Percentiles rank a stretch among this genome's conserved stretches.
Evolutionary conservation across 495 filamentous ascomycete species (phyloP).

Genomic region (Podospora australis): DNA sequence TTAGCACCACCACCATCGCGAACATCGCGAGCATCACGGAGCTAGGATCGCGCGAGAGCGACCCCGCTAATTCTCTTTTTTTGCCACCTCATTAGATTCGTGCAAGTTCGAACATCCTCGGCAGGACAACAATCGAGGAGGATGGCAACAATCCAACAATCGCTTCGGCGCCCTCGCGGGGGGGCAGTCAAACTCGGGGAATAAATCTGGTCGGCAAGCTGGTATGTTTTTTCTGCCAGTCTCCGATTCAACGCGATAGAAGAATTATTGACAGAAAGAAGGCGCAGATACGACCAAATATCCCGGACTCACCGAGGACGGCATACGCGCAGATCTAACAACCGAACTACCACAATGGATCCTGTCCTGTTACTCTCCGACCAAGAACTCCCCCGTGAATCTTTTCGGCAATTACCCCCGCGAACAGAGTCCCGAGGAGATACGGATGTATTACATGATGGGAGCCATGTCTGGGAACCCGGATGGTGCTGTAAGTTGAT

Average conservation of each 20-base stretch:
- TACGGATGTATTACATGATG: conserved; percentile 62
- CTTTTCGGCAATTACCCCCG: conserved; percentile 71
- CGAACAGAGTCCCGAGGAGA: conserved; percentile 80
- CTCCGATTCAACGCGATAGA: too few relatives aligned
- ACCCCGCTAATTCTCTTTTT: conserved; percentile 1
- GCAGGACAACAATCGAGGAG: conserved; percentile 8
- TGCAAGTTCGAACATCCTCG: conserved; percentile 42
- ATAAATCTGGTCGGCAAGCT: too few relatives aligned
- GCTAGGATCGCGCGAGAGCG: background rate
- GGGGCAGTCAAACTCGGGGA: background rate
- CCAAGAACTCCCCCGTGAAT: conserved; percentile 63
- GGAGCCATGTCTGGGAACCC: conserved; percentile 52
- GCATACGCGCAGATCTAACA: conserved; percentile 59
- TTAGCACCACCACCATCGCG: background rate
- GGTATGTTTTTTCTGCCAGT: too few relatives aligned
- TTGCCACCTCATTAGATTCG: conserved; percentile 19
- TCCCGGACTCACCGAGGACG: conserved; percentile 43
- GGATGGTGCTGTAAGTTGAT: conserved; percentile 49
- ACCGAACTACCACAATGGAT: conserved; percentile 70
- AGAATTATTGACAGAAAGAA: background rate
- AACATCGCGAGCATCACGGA: background rate
- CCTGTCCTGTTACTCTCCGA: conserved; percentile 76
- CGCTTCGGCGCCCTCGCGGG: conserved; percentile 19
- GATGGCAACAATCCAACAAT: conserved; percentile 21
- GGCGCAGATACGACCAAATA: conserved; percentile 20